phyloP scores from a whole-genome alignment of 768 basidiomycete genomes.

The Wakefieldia striispora region DNA sequence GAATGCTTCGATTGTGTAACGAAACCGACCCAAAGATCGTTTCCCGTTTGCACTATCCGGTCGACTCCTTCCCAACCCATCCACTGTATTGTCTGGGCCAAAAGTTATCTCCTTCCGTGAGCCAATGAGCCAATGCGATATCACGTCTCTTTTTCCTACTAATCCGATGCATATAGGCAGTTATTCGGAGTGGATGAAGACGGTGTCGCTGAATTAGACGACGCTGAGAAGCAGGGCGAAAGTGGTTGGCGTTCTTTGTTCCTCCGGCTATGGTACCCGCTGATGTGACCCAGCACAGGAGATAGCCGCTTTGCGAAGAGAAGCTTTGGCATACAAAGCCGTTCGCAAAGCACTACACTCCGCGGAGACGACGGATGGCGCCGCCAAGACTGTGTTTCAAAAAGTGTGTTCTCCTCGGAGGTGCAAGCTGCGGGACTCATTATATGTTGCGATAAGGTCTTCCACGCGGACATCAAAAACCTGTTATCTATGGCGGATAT shows the following conservation, averaged over 20 bases:
- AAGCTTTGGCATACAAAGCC: constrained; percentile 83
- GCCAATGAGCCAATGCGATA: constrained; percentile 23
- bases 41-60: constrained; percentile 96
- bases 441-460: constrained; percentile 55
- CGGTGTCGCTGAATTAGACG: constrained; percentile 78
- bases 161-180: constrained; percentile 53
- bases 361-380: constrained; percentile 37
- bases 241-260: constrained; percentile 55
- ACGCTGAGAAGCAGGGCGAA: constrained; percentile 90
- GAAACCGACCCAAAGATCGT: constrained; percentile 90
- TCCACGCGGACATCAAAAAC: constrained; percentile 84
- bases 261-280: not conserved
- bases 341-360: constrained; percentile 70
- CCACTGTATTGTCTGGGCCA: constrained; percentile 99
- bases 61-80: constrained; percentile 97
- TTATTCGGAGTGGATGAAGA: constrained; percentile 93
- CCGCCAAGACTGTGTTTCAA: constrained; percentile 73
- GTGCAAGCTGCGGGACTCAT: not conserved
- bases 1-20: constrained; percentile 98
- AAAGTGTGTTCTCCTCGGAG: constrained; percentile 55
- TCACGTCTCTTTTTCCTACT: not conserved
- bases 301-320: constrained; percentile 85
- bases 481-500: constrained; percentile 93
- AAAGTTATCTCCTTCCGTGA: constrained; percentile 91
- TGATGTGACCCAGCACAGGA: constrained; percentile 62